Evolutionary conservation across 2,329 filamentous ascomycete genomes (phyloP).

Genomic region (Ceratocystis eucalypticola): DNA sequence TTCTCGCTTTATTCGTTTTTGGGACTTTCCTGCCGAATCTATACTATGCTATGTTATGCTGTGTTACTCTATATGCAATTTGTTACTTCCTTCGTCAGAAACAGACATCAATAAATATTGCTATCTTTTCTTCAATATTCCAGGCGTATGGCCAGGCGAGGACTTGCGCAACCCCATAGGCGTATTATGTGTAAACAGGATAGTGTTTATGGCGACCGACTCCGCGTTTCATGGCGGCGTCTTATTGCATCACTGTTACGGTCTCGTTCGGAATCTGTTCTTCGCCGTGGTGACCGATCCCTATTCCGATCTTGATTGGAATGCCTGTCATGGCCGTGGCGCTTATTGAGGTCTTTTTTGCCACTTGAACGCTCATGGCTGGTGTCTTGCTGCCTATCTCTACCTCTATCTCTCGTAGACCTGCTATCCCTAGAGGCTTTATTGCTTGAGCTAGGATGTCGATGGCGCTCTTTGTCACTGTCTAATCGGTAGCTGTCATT

Average conservation of each 20-base stretch:
- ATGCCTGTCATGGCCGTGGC: conserved; percentile 22
- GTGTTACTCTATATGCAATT: background rate
- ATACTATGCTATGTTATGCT: conserved; percentile 8
- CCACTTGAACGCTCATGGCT: background rate
- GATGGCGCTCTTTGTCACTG: background rate
- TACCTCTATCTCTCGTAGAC: background rate
- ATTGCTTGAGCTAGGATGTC: background rate
- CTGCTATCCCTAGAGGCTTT: background rate
- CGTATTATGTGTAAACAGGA: background rate
- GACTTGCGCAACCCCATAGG: background rate
- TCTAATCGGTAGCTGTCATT: background rate
- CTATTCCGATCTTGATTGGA: conserved; percentile 22
- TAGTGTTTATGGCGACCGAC: background rate
- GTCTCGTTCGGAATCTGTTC: conserved; percentile 16
- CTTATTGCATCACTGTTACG: conserved; percentile 17
- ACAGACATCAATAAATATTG: background rate
- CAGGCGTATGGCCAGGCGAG: background rate
- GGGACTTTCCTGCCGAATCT: conserved; percentile 8
- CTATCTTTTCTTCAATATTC: background rate
- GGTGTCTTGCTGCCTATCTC: background rate
- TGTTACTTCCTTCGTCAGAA: conserved; percentile 1
- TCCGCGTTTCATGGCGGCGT: conserved; percentile 21
- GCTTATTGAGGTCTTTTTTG: conserved; percentile 23
- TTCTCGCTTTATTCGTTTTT: background rate
- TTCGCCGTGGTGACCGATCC: conserved; percentile 19